Evolutionary conservation across 208 protist species (phyloP).

Genomic region (Crithidia thermophila): DNA sequence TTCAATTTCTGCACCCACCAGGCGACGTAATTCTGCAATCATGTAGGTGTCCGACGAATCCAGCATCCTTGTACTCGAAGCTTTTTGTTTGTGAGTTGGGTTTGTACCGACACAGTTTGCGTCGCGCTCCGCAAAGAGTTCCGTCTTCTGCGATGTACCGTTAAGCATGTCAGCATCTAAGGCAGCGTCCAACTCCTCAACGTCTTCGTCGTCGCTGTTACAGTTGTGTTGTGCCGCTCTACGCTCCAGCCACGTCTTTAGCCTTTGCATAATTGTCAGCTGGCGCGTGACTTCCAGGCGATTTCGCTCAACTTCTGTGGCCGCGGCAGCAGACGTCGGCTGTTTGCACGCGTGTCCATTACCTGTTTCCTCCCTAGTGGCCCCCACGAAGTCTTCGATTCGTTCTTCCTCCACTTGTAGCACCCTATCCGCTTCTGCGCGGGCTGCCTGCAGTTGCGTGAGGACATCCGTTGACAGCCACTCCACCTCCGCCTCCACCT

Average conservation of each 20-base stretch:
- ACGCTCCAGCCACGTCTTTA: constrained; percentile 1
- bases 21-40: constrained; percentile 10
- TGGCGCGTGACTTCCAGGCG: constrained; percentile 1
- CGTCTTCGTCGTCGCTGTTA: background rate
- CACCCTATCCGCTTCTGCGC: background rate
- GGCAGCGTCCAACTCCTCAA: background rate
- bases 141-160: background rate
- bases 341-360: too few relatives aligned
- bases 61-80: background rate
- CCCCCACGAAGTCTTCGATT: too few relatives aligned
- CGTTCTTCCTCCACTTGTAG: background rate
- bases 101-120: too few relatives aligned
- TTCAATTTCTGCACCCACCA: constrained; percentile 15
- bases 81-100: background rate
- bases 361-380: too few relatives aligned
- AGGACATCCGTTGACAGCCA: constrained; percentile 15
- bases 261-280: background rate
- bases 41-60: background rate
- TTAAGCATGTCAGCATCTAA: background rate
- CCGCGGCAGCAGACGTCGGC: background rate
- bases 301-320: background rate
- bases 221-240: background rate
- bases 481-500: constrained; percentile 20
- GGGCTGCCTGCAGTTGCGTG: constrained; percentile 1
- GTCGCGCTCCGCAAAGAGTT: background rate